A percentile compares a stretch with the other conserved stretches of the same genome.
Evolutionary conservation across 2,329 filamentous ascomycete species (phyloP).

Genomic region (Botrytis porri): DNA sequence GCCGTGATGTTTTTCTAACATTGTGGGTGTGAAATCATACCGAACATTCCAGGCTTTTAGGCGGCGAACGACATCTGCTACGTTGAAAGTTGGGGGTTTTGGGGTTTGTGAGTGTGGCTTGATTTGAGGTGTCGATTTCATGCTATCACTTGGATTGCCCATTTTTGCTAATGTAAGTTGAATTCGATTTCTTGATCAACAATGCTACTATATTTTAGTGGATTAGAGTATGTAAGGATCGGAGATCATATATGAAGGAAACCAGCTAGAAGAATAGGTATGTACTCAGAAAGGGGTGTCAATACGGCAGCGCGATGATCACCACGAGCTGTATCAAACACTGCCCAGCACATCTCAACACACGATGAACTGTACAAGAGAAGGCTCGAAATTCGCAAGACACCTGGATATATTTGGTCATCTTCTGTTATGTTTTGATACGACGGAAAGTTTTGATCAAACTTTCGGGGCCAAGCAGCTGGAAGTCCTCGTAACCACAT

Average conservation of each 20-base stretch:
- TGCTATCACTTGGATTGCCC: too few relatives aligned
- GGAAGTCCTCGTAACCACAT: neutral
- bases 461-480: neutral
- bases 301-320: neutral
- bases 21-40: neutral
- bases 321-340: neutral
- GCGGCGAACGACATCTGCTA: neutral
- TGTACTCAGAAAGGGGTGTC: neutral
- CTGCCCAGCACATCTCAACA: neutral
- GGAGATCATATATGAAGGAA: too few relatives aligned
- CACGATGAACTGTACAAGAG: neutral
- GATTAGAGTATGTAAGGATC: neutral
- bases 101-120: neutral
- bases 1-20: conserved; percentile 3
- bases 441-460: neutral
- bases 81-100: neutral
- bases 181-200: neutral
- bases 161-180: neutral
- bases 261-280: neutral
- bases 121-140: neutral
- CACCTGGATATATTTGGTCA: neutral
- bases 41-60: neutral
- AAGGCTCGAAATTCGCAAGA: neutral
- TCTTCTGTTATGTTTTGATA: neutral
- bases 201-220: neutral